Evolutionary conservation across 2,329 filamentous ascomycete genomes (phyloP), one percentile per base, ranked within the genome.

Genomic region (Colletotrichum sp.): DNA sequence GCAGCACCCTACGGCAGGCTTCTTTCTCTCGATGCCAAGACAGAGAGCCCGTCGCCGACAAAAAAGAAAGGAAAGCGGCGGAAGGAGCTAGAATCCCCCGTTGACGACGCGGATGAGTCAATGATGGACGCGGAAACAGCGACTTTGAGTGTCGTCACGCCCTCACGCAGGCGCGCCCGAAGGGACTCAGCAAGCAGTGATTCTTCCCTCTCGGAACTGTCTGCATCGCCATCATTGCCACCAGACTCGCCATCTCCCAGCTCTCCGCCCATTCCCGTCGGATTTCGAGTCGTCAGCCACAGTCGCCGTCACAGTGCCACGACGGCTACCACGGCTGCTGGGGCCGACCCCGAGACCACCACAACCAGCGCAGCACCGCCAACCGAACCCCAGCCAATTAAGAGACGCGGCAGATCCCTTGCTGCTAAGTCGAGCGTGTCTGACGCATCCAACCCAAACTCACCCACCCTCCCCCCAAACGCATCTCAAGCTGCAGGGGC

Each of bases 1-100:
- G 80, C 84, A 72, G 89, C 89, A 52, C 89, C 89, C 3, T 91
- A 90, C 83, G 82, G 80, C 36, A 81, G 86, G 48, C 84, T 91
- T n/a, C 79, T 88, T 78, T 86, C 81, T 55, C 84, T 87, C 78
- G 84, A 87, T 74, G 82, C 82, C 6, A 80, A 80, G 34, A 74
- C 66, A 30, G 73, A 73, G 60, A 67, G 55, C 28, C 30, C 65
- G 38, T 77, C 77, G 30, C 77, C 77, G 18, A 77, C 75, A 21
- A 78, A 72, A 65, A 71, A 61, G 36, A 61, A 70, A 16, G 32
- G 24, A 13, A 66, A 61, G 15, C 57, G 55, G 34, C 67, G 72
- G 30, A 77, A 77, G 60, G 63, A 60, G 48, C 65, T 55, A 26
- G 77, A 69, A 67, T 69, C 76, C 8, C 43, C 63, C 26, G 26